These are phyloP conservation scores for Omphalea diandra DNA, from an alignment of 441 rosid species.

Conservation along the genomic window DNA sequence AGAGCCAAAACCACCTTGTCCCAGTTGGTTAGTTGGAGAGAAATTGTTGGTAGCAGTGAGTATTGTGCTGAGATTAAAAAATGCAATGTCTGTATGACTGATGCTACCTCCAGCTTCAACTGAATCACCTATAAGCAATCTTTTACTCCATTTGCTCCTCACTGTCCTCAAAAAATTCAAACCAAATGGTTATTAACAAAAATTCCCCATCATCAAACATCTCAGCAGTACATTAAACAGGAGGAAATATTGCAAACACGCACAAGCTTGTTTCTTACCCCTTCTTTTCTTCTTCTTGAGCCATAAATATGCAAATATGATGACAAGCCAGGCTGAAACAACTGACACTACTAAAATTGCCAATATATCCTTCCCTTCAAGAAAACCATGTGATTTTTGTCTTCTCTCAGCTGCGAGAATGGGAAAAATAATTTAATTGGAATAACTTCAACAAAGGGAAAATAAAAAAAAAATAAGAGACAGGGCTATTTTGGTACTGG, in stretches of 20 bases:
- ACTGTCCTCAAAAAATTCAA: neutral
- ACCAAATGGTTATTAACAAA: no score
- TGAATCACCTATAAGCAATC: neutral
- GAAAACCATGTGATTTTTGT: neutral
- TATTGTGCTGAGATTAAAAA: conserved; percentile 1
- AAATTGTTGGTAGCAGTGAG: conserved; percentile 17
- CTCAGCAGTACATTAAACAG: no score
- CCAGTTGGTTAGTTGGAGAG: conserved; percentile 21
- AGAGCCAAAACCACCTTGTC: conserved; percentile 35
- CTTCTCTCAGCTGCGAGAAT: neutral
- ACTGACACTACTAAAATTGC: neutral
- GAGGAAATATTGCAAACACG: no score
- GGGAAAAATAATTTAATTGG: neutral
- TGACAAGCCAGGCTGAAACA: neutral
- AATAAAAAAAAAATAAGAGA: no score
- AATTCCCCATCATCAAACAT: neutral
- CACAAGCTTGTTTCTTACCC: neutral
- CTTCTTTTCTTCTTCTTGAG: neutral
- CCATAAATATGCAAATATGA: neutral
- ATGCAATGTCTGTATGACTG: neutral
- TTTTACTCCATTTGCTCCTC: neutral
- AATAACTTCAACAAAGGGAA: neutral
- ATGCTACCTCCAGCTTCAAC: neutral
- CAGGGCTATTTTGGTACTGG: no score
- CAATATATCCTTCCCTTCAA: neutral